Base-by-base conservation (phyloP, 106 monocot genomes). In the Vanilla planifolia region DNA sequence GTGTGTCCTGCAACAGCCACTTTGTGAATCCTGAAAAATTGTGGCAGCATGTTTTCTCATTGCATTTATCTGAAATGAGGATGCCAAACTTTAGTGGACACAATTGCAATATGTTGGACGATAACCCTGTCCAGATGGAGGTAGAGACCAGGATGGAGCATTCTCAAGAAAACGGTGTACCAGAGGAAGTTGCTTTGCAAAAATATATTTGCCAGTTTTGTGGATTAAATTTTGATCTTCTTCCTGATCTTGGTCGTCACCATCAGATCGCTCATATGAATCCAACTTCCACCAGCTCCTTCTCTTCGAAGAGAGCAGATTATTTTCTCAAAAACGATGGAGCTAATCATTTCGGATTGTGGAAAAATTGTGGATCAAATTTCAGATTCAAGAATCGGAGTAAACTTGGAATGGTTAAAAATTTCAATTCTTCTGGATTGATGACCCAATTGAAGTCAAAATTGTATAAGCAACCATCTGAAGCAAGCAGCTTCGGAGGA, bases 221-320 rank as follows among this genome's bases (percentile, higher is more conserved):
- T 62, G 88, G 93, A 32, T 55, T 89, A 59, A 85, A 61, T 57
- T 89, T 93, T 79, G 81, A 93, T 79, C 81, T 79, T 73, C 77
- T 82, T 19, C 84, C 93, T 14, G 93, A 93, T 85, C 79, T 93
- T 50, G 82, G 82, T 46, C 77, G 73, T 23, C 93, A 93, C 66
- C 85, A 93, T 69, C 85, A 89, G 83, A 68, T 75, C 56, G 82
- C 80, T 70, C 93, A 93, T 79, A 70, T 62, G 65, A 73, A 48
- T 43, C 41, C 63, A 44, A 46, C 41, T 77, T 72, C 72, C 19
- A 33, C 68, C 16, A 73, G 61, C 51, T 71, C 43, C 32, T 67
- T 78, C 39, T 16, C 71, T 46, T 48, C 70, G 47, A 79, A 65
- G 48, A 80, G 68, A 70, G 67, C 64, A 24, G 77, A 75, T 20